Conservation (phyloP, 768 basidiomycete genomes). For the Mycena rebaudengoi region DNA sequence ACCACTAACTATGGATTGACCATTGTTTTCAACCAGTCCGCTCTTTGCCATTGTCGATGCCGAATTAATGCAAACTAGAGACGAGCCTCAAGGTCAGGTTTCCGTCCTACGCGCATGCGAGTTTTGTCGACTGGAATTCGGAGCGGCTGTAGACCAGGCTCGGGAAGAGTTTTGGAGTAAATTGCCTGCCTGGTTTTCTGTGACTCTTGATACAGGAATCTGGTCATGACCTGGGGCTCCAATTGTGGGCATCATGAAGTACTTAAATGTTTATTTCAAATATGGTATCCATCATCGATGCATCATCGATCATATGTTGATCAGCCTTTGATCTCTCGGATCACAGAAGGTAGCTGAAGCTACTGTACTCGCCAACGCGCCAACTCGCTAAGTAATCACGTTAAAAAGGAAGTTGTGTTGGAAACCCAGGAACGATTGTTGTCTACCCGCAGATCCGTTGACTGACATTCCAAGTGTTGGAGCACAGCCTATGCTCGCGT, state of each 20-base stretch:
- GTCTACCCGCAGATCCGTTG: too few relatives aligned
- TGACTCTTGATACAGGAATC: conserved; percentile 42
- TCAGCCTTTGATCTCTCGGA: too few relatives aligned
- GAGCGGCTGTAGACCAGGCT: conserved; percentile 63
- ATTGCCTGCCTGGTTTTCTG: conserved; percentile 72
- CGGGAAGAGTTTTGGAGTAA: conserved; percentile 72
- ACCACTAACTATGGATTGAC: too few relatives aligned
- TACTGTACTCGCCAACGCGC: conserved; percentile 3
- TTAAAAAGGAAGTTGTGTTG: conserved; percentile 11
- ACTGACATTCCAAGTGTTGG: too few relatives aligned
- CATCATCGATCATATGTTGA: too few relatives aligned
- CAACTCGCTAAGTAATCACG: conserved; percentile 5
- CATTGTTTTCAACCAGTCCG: too few relatives aligned
- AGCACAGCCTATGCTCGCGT: background rate
- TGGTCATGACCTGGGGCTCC: too few relatives aligned
- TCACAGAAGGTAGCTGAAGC: too few relatives aligned
- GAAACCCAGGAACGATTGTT: conserved; percentile 14
- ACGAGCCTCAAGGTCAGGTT: conserved; percentile 53
- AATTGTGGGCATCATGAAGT: too few relatives aligned
- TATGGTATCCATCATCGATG: too few relatives aligned
- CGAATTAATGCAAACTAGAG: conserved; percentile 69
- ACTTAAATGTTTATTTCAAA: too few relatives aligned
- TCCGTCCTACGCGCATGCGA: conserved; percentile 69
- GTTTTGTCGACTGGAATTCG: conserved; percentile 68
- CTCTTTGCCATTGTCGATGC: conserved; percentile 75